A percentile compares a stretch with the other conserved stretches of the same genome.
phyloP scores from a whole-genome alignment of 202 grass and related monocot genomes.

The Panicum virgatum region DNA sequence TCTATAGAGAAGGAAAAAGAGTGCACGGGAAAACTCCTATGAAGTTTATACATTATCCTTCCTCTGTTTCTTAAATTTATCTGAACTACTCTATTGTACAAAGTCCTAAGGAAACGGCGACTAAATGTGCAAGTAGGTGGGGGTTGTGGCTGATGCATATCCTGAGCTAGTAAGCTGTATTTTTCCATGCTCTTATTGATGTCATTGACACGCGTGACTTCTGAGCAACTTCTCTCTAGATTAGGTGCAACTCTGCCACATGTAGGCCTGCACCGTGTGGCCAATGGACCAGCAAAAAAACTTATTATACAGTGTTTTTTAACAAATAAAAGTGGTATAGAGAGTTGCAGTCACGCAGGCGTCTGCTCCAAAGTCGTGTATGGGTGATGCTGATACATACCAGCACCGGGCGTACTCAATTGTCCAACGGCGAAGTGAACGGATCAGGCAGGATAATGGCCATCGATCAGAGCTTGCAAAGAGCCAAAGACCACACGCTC shows the following conservation, averaged over 20 bases:
- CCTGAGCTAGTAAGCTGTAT: background rate
- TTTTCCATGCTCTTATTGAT: background rate
- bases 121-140: background rate
- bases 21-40: background rate
- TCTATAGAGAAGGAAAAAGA: background rate
- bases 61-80: background rate
- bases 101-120: background rate
- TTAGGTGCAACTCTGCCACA: background rate
- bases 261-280: background rate
- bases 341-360: background rate
- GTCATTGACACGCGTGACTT: background rate
- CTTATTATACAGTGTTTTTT: too few species aligned
- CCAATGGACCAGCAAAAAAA: background rate
- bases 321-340: too few species aligned
- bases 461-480: background rate
- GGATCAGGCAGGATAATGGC: background rate
- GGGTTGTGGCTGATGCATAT: background rate
- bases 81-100: too few species aligned
- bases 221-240: background rate
- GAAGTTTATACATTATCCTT: too few species aligned
- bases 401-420: background rate
- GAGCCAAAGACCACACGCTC: background rate
- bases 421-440: background rate
- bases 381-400: constrained; percentile 3
- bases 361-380: background rate